Conservation (phyloP, 1,284 basidiomycete species). For the Melampsora abietis-canadensis region DNA sequence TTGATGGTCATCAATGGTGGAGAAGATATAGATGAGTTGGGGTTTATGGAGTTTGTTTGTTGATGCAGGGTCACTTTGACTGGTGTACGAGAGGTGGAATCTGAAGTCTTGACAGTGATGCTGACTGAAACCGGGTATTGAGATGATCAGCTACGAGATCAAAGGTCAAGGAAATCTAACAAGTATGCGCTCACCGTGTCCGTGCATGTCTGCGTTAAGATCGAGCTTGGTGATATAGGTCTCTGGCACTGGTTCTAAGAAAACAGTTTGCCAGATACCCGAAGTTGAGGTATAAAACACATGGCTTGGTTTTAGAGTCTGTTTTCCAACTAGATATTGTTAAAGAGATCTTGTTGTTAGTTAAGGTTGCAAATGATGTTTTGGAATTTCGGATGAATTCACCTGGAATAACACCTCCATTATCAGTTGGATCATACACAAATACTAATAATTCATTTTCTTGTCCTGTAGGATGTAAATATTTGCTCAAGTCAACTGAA, state of each 20-base stretch:
- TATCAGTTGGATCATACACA: slow-evolving; percentile 44
- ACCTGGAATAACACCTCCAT: slow-evolving; percentile 16
- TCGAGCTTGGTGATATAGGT: slow-evolving; percentile 14
- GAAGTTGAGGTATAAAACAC: slow-evolving; percentile 41
- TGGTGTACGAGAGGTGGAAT: neutral
- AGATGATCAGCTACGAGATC: neutral
- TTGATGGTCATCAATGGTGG: slow-evolving; percentile 1
- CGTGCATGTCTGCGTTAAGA: slow-evolving; percentile 22
- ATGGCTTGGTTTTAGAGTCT: slow-evolving; percentile 15
- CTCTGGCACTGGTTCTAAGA: slow-evolving; percentile 41
- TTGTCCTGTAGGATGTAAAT: slow-evolving; percentile 20
- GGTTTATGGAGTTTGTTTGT: slow-evolving; percentile 3
- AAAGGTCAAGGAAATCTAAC: neutral
- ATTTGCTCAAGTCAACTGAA: slow-evolving; percentile 29
- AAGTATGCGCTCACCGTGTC: neutral
- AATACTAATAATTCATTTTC: slow-evolving; percentile 44
- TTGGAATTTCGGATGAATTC: slow-evolving; percentile 5
- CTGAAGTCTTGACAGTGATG: slow-evolving; percentile 21
- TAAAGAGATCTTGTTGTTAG: neutral
- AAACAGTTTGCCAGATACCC: slow-evolving; percentile 44
- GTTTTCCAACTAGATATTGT: slow-evolving; percentile 15
- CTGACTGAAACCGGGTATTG: slow-evolving; percentile 8
- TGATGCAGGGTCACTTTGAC: slow-evolving; percentile 10
- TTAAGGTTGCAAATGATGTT: neutral
- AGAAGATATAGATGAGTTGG: slow-evolving; percentile 7